Conservation (phyloP, 2,329 filamentous ascomycete species). For the Pseudopyricularia javanii region DNA sequence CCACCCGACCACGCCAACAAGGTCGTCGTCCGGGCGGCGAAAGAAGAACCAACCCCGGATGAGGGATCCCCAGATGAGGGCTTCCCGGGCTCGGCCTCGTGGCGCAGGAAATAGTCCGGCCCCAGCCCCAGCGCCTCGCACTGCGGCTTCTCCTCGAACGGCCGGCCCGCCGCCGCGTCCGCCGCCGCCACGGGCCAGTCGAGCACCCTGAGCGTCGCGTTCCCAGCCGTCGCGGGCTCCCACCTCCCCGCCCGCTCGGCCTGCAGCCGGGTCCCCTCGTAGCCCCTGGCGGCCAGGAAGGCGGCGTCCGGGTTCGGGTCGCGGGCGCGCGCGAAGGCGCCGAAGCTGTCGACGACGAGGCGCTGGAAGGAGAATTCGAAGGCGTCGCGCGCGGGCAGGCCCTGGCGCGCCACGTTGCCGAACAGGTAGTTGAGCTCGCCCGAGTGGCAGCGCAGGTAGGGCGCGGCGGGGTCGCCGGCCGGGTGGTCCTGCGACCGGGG, state of each 20-base stretch:
- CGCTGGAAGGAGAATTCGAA: slow-evolving; percentile 23
- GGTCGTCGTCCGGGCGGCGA: too few relatives aligned
- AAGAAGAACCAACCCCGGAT: too few relatives aligned
- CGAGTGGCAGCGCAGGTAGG: slow-evolving; percentile 43
- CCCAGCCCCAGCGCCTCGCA: slow-evolving; percentile 33
- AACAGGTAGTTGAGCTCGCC: slow-evolving; percentile 42
- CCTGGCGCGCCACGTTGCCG: slow-evolving; percentile 31
- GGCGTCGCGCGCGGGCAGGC: slow-evolving; percentile 31
- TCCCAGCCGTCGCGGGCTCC: slow-evolving; percentile 19
- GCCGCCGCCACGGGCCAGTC: too few relatives aligned
- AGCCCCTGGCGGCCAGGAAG: slow-evolving; percentile 30
- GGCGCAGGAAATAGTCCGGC: slow-evolving; percentile 23
- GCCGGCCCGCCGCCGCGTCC: slow-evolving; percentile 14
- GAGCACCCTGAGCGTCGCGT: slow-evolving; percentile 31
- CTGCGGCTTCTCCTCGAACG: slow-evolving; percentile 37
- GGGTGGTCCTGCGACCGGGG: slow-evolving; percentile 20
- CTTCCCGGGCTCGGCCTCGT: too few relatives aligned
- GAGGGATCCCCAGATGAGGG: too few relatives aligned
- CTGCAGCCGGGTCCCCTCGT: slow-evolving; percentile 15
- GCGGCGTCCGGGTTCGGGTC: slow-evolving; percentile 35
- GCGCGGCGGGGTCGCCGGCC: slow-evolving; percentile 25
- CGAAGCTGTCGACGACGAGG: slow-evolving; percentile 33
- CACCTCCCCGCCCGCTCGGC: slow-evolving; percentile 17
- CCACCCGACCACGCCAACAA: too few relatives aligned
- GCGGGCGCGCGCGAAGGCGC: slow-evolving; percentile 33